Conservation (phyloP, 2,329 filamentous ascomycete genomes). For the Ambrosiella beaveri region DNA sequence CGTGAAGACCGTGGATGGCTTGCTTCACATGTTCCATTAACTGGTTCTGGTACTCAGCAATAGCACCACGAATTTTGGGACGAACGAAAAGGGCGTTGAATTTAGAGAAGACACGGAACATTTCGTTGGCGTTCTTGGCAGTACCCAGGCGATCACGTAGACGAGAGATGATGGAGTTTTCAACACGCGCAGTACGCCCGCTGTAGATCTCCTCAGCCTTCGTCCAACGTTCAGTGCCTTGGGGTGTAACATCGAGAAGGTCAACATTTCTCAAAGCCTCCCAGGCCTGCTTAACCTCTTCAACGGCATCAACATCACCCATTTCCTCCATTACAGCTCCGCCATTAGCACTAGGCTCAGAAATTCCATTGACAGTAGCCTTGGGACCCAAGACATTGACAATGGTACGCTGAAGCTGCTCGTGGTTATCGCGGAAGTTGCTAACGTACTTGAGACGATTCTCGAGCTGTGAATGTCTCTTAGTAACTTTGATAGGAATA, state of each 20-base stretch:
- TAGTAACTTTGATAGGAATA: slow-evolving; percentile 90
- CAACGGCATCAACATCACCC: slow-evolving; percentile 89
- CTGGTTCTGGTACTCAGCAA: slow-evolving; percentile 94
- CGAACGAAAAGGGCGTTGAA: slow-evolving; percentile 98
- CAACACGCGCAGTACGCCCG: slow-evolving; percentile 87
- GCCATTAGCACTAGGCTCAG: slow-evolving; percentile 31
- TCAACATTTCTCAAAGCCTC: slow-evolving; percentile 88
- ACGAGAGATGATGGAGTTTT: slow-evolving; percentile 95
- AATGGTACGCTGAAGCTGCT: slow-evolving; percentile 92
- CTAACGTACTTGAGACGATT: slow-evolving; percentile 82
- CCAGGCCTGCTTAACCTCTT: slow-evolving; percentile 91
- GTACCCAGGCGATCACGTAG: slow-evolving; percentile 84
- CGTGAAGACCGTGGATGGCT: slow-evolving; percentile 81
- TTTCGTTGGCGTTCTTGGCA: slow-evolving; percentile 94
- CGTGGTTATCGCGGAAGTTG: slow-evolving; percentile 91
- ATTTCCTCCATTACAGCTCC: slow-evolving; percentile 69
- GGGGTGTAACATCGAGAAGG: slow-evolving; percentile 74
- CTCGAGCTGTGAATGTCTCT: slow-evolving; percentile 76
- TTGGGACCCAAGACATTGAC: slow-evolving; percentile 84
- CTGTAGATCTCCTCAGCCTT: slow-evolving; percentile 93
- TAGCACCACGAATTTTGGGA: slow-evolving; percentile 96
- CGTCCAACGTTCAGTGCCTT: slow-evolving; percentile 83
- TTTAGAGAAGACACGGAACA: slow-evolving; percentile 99
- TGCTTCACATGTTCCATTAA: slow-evolving; percentile 96
- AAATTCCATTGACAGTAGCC: slow-evolving; percentile 29